These are phyloP conservation scores for Trichosporon ovoides DNA, from an alignment of 1,284 basidiomycete genomes.

Conservation along the genomic window DNA sequence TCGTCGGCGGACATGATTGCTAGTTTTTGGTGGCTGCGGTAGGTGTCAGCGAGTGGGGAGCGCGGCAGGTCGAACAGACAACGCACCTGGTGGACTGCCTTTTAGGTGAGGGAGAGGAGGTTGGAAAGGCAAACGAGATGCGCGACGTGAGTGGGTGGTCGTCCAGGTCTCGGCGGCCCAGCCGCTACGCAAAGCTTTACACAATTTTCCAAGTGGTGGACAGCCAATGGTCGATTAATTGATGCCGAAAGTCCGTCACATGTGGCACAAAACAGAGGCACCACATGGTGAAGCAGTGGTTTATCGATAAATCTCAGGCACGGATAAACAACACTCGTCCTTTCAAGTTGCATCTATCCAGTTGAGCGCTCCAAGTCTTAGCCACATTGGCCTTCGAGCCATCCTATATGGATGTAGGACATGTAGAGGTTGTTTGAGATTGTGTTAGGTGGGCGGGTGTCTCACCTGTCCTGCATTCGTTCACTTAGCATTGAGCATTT, in stretches of 20 bases:
- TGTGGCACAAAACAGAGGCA: neutral
- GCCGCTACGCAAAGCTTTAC: neutral
- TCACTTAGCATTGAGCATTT: too few relatives aligned
- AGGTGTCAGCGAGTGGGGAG: neutral
- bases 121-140: slow-evolving; percentile 9
- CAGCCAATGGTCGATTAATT: neutral
- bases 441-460: too few relatives aligned
- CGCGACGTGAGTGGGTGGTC: slow-evolving; percentile 7
- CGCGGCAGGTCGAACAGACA: neutral
- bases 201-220: neutral
- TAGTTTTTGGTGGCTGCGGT: slow-evolving; percentile 21
- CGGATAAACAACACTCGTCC: too few relatives aligned
- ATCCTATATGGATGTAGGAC: too few relatives aligned
- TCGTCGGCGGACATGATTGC: slow-evolving; percentile 76
- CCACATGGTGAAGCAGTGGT: neutral
- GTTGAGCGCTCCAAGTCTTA: too few relatives aligned
- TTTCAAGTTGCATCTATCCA: too few relatives aligned
- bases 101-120: slow-evolving; percentile 21
- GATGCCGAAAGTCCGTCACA: neutral
- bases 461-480: too few relatives aligned
- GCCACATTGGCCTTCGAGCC: too few relatives aligned
- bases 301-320: neutral
- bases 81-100: slow-evolving; percentile 23
- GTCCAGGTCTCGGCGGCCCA: neutral
- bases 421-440: too few relatives aligned